These are phyloP conservation scores for Ceratocystis variospora DNA, from an alignment of 2,329 filamentous ascomycete species.

Conservation along the genomic window DNA sequence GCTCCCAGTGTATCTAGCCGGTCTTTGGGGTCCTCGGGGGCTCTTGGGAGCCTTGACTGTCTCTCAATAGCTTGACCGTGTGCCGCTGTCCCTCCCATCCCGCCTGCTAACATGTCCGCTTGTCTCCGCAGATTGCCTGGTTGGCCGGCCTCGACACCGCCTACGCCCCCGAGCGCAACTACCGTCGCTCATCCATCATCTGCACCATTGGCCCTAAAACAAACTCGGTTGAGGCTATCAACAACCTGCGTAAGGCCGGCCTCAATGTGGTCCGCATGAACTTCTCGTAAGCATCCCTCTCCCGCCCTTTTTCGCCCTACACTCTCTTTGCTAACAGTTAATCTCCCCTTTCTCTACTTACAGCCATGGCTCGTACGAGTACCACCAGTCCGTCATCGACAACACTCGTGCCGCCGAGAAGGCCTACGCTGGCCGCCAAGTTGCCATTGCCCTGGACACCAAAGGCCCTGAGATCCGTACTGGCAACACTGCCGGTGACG, in stretches of 20 bases:
- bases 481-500: slow-evolving; percentile 62
- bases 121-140: slow-evolving; percentile 46
- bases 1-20: no score
- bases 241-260: slow-evolving; percentile 75
- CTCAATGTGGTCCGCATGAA: slow-evolving; percentile 99
- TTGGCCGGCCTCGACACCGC: slow-evolving; percentile 69
- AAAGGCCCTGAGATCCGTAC: slow-evolving; percentile 51
- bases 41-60: no score
- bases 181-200: slow-evolving; percentile 95
- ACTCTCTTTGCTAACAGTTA: neutral
- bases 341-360: neutral
- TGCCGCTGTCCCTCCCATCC: no score
- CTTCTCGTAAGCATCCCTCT: slow-evolving; percentile 38
- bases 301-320: neutral
- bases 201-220: slow-evolving; percentile 99
- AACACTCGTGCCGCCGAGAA: slow-evolving; percentile 79
- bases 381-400: slow-evolving; percentile 97
- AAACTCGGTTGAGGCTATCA: slow-evolving; percentile 94
- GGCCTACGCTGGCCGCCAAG: slow-evolving; percentile 62
- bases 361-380: slow-evolving; percentile 61
- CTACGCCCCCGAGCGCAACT: slow-evolving; percentile 73
- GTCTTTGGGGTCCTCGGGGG: no score
- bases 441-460: slow-evolving; percentile 84
- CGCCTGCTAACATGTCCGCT: no score
- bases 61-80: no score